Base-by-base conservation (phyloP, 2,329 filamentous ascomycete genomes). In the Beauveria rudraprayagi region DNA sequence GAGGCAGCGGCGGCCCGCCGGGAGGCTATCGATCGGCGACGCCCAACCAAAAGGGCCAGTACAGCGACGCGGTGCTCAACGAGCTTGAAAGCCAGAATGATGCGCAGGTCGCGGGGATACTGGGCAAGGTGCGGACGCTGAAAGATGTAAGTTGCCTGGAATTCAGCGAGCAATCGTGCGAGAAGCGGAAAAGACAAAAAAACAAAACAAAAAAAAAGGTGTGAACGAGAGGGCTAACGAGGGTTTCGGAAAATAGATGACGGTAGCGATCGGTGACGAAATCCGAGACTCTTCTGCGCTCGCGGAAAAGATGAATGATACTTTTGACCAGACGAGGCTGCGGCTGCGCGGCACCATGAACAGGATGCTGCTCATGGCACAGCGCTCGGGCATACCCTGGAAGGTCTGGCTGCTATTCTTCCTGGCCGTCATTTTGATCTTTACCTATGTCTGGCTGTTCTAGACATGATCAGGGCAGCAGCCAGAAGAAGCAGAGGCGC, bases 31-130 rank as follows among this genome's bases (percentile, higher is more conserved):
- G 88, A 57, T 75, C 83, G 37, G 89, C 88, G 66, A 91, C 89
- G 63, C 89, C 89, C 63, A 91, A 92, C 72, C 80, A 66, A 66
- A 91, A 88, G 71, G 93, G 93, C 16, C 92, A 97, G 73, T 97
- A 97, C 74, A 93, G 89, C 71, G 89, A 95, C 69, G 90, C 92
- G 22, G 91, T 96, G 53, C 82, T 99, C 58, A 91, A 91, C 72
- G 92, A 96, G 76, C 82, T 99, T 63, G 94, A 99, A 78, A 93
- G 90, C 70, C 94, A 99, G 77, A 97, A 97, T 71, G 92, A 97
- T 67, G 81, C 85, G 62, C 88, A 97, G 69, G 87, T 97, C 11
- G 89, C 91, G 64, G 91, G 92, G n/a, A 92, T 97, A 70, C 83
- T 91, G 66, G 89, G 89, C 66, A 97, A 96, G 76, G 93, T 97